These are phyloP conservation scores for Clavispora asparagi DNA, from an alignment of 805 yeast genomes.

Conservation along the genomic window DNA sequence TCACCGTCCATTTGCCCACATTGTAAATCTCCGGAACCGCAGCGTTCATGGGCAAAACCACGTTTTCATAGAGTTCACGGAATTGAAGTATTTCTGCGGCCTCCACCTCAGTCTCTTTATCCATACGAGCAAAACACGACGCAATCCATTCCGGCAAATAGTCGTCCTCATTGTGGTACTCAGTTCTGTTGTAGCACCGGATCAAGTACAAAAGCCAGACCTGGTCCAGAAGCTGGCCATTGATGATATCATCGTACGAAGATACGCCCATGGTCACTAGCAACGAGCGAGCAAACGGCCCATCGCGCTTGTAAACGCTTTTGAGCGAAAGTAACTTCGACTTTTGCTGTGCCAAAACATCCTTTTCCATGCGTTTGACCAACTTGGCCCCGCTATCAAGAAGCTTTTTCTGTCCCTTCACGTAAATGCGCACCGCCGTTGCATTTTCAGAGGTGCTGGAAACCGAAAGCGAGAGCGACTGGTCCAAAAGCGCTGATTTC, in stretches of 20 bases:
- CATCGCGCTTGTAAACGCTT: conserved; percentile 51
- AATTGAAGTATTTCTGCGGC: conserved; percentile 53
- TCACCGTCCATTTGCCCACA: conserved; percentile 45
- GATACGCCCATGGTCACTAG: conserved; percentile 53
- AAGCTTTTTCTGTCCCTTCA: conserved; percentile 44
- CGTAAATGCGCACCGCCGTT: conserved; percentile 39
- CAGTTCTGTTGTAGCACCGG: conserved; percentile 45
- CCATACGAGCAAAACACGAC: conserved; percentile 32
- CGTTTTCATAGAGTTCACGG: conserved; percentile 46
- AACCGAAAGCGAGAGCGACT: conserved; percentile 16
- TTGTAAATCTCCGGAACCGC: conserved; percentile 56
- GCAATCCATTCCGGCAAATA: conserved; percentile 50
- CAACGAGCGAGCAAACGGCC: conserved; percentile 48
- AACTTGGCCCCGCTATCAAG: conserved; percentile 42
- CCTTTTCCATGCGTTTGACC: conserved; percentile 42
- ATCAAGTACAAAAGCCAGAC: conserved; percentile 60
- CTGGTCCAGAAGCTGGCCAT: conserved; percentile 49
- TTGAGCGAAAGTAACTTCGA: conserved; percentile 49
- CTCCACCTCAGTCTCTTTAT: conserved; percentile 35
- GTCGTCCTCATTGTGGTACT: conserved; percentile 27
- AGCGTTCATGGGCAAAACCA: conserved; percentile 44
- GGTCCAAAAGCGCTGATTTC: conserved; percentile 39
- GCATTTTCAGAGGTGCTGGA: conserved; percentile 6
- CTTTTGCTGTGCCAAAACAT: conserved; percentile 39
- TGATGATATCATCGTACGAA: conserved; percentile 47